phyloP scores from a whole-genome alignment of 345 rosid genomes.

The Syzygium aqueum region DNA sequence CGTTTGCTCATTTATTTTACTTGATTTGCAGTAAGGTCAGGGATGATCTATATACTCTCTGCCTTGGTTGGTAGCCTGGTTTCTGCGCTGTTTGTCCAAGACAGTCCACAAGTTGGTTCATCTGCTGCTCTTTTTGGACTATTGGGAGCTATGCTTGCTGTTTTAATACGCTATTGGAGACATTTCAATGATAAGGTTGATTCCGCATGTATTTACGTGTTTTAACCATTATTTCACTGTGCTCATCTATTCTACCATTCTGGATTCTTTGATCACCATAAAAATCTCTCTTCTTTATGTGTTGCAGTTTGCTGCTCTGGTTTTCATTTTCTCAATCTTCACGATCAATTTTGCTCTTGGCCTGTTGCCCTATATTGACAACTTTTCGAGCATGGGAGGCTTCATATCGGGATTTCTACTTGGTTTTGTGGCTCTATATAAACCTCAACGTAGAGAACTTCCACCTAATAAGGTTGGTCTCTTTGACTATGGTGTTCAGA shows the following conservation, averaged over 20 bases:
- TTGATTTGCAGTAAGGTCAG: slow-evolving; percentile 53
- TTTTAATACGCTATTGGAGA: slow-evolving; percentile 58
- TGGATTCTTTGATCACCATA: background rate
- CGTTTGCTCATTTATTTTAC: background rate
- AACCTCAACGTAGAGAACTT: slow-evolving; percentile 41
- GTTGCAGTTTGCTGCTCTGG: slow-evolving; percentile 56
- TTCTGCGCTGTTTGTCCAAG: slow-evolving; percentile 49
- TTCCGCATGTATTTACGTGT: background rate
- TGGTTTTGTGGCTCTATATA: slow-evolving; percentile 55
- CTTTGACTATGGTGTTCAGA: slow-evolving; percentile 31
- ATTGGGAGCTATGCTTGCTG: slow-evolving; percentile 73
- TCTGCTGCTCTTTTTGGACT: slow-evolving; percentile 68
- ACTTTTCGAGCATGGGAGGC: slow-evolving; percentile 72
- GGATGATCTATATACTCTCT: slow-evolving; percentile 57
- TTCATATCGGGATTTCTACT: slow-evolving; percentile 67
- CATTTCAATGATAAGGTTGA: slow-evolving; percentile 55
- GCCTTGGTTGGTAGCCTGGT: slow-evolving; percentile 55
- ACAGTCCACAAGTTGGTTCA: slow-evolving; percentile 56
- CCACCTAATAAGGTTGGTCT: slow-evolving; percentile 38
- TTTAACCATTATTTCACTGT: background rate
- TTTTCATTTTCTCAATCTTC: slow-evolving; percentile 32
- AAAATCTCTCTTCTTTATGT: background rate
- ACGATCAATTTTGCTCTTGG: slow-evolving; percentile 51
- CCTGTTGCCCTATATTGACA: slow-evolving; percentile 63
- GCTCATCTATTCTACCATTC: background rate